A percentile compares a stretch with the other conserved stretches of the same genome.
phyloP scores from a whole-genome alignment of 176 grass and related monocot genomes.

The Cenchrus americanus region DNA sequence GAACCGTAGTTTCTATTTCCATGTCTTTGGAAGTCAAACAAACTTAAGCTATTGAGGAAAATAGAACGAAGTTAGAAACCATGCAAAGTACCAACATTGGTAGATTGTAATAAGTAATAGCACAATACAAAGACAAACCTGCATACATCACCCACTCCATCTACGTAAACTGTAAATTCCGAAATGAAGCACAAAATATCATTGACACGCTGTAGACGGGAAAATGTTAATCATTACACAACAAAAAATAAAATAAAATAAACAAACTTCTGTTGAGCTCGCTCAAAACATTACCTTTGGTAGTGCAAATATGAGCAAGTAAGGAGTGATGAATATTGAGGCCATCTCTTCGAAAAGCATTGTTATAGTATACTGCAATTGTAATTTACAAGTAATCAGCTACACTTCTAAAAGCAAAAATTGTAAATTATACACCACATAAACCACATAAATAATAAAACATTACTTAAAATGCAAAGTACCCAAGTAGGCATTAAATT shows the following conservation, averaged over 20 bases:
- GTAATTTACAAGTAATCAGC: conserved; percentile 10
- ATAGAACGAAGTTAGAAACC: conserved; percentile 20
- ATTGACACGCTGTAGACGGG: conserved; percentile 62
- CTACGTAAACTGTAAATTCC: conserved; percentile 85
- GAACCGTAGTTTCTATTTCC: conserved; percentile 90
- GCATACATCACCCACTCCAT: conserved; percentile 95
- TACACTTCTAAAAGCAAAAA: conserved; percentile 11
- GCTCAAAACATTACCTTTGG: conserved; percentile 74
- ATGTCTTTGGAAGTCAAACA: conserved; percentile 86
- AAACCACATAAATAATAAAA: conserved; percentile 16
- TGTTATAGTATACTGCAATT: conserved; percentile 85
- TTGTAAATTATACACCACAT: not conserved
- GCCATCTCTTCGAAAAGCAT: conserved; percentile 96
- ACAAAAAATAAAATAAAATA: not conserved
- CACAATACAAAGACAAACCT: conserved; percentile 54
- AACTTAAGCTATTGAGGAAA: conserved; percentile 68
- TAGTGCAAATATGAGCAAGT: conserved; percentile 84
- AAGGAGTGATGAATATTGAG: conserved; percentile 89
- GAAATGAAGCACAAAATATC: conserved; percentile 91
- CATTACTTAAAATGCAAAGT: not conserved
- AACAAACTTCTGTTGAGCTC: conserved; percentile 20
- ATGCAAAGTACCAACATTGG: conserved; percentile 22
- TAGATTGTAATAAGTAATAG: conserved; percentile 9
- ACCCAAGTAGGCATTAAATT: not conserved
- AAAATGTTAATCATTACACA: conserved; percentile 10